phyloP scores from a whole-genome alignment of 345 rosid genomes.

The Salix purpurea region DNA sequence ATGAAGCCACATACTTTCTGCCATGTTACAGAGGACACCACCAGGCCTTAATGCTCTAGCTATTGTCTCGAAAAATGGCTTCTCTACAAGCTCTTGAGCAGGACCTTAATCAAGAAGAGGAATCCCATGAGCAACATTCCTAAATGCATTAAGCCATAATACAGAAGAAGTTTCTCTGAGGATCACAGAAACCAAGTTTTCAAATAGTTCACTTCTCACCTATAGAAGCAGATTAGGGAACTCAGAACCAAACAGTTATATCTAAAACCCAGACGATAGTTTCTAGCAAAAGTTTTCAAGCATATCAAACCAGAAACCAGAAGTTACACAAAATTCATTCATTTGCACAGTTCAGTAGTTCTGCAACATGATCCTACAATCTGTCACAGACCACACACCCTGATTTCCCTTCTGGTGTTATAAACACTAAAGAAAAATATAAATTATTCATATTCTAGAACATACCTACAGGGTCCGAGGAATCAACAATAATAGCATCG shows the following conservation, averaged over 20 bases:
- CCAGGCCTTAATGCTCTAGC: constrained; percentile 85
- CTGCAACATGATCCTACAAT: neutral
- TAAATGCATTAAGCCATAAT: neutral
- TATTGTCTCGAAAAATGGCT: constrained; percentile 80
- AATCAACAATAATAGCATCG: constrained; percentile 91
- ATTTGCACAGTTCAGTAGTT: neutral
- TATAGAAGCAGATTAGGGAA: neutral
- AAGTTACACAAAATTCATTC: neutral
- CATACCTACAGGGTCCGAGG: constrained; percentile 96
- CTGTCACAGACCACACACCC: neutral
- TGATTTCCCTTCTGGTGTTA: neutral
- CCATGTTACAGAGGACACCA: constrained; percentile 94
- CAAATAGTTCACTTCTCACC: neutral
- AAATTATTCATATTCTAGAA: neutral
- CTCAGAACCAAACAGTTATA: neutral
- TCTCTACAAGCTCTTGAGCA: constrained; percentile 89
- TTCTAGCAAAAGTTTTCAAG: neutral
- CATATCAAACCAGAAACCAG: neutral
- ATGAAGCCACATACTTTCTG: constrained; percentile 99
- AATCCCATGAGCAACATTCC: neutral
- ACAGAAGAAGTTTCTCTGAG: neutral
- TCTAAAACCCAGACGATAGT: neutral
- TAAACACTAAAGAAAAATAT: neutral
- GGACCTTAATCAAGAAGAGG: constrained; percentile 52
- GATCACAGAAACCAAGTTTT: neutral